phyloP scores from a whole-genome alignment of 148 eudicot genomes.

The Simmondsia chinensis region DNA sequence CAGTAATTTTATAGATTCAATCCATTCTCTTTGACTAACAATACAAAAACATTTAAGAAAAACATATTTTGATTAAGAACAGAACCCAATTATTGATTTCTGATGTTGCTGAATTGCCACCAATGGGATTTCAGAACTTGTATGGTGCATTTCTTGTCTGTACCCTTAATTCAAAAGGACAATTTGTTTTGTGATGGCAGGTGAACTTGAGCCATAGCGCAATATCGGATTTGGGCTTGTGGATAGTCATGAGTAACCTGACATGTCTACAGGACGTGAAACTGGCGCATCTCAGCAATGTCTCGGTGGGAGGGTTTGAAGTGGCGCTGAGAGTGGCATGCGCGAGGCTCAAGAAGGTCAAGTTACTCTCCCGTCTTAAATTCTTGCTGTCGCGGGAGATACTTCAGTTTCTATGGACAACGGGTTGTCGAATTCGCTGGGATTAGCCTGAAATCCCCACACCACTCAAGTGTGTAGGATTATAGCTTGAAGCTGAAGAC shows the following conservation, averaged over 20 bases:
- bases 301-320: conserved; percentile 50
- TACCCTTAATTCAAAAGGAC: not conserved
- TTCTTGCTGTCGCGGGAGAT: conserved; percentile 35
- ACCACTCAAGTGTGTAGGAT: no score
- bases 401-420: conserved; percentile 31
- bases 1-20: no score
- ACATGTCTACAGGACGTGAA: conserved; percentile 65
- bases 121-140: not conserved
- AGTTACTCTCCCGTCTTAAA: conserved; percentile 35
- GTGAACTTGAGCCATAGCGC: conserved; percentile 44
- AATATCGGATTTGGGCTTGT: conserved; percentile 56
- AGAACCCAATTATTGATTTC: no score
- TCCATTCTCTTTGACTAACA: no score
- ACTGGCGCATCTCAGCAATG: conserved; percentile 47
- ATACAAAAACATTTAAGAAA: no score
- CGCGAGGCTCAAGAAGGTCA: conserved; percentile 61
- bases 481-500: no score
- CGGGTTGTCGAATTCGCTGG: conserved; percentile 78
- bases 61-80: no score
- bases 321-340: conserved; percentile 49
- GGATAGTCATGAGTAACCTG: conserved; percentile 63
- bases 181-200: conserved; percentile 29
- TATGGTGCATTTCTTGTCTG: not conserved
- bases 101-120: not conserved
- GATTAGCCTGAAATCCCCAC: no score